Evolutionary conservation across 305 asterid species (phyloP).

Genomic region (Fraxinus sp.): DNA sequence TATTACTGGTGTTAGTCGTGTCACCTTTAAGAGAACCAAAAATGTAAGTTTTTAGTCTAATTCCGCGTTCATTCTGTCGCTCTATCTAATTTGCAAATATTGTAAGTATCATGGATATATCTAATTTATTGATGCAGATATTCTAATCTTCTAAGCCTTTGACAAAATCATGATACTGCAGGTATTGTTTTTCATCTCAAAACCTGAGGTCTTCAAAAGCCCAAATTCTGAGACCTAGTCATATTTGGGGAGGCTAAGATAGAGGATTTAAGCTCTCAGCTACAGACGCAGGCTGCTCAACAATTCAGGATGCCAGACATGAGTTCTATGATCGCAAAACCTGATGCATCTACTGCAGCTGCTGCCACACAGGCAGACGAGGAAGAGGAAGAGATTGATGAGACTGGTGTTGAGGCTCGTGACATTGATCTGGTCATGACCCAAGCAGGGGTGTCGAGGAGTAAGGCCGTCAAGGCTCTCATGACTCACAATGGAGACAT

Average conservation of each 20-base stretch:
- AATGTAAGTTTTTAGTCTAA: slow-evolving; percentile 29
- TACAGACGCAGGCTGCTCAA: slow-evolving; percentile 87
- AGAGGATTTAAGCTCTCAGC: slow-evolving; percentile 80
- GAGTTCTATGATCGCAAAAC: slow-evolving; percentile 48
- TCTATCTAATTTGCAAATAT: background rate
- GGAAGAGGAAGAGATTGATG: slow-evolving; percentile 63
- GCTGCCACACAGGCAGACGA: slow-evolving; percentile 34
- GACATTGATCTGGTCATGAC: slow-evolving; percentile 81
- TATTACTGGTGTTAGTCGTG: slow-evolving; percentile 57
- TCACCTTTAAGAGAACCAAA: slow-evolving; percentile 61
- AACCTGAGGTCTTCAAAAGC: slow-evolving; percentile 83
- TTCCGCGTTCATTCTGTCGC: background rate
- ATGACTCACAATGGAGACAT: slow-evolving; percentile 69
- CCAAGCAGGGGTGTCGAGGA: slow-evolving; percentile 71
- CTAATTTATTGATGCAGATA: background rate
- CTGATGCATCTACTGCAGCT: slow-evolving; percentile 42
- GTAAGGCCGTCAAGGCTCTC: slow-evolving; percentile 73
- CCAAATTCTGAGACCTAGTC: slow-evolving; percentile 77
- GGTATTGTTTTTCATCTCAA: slow-evolving; percentile 77
- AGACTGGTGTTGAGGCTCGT: slow-evolving; percentile 61
- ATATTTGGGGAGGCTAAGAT: slow-evolving; percentile 85
- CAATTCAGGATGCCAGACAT: slow-evolving; percentile 75
- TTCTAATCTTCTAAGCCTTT: background rate
- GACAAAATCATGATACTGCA: slow-evolving; percentile 27
- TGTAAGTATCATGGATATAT: background rate